A percentile compares a stretch with the other conserved stretches of the same genome.
Conservation (phyloP, 192 early-diverging fungal genomes). For the Coemansia nantahalensis region DNA sequence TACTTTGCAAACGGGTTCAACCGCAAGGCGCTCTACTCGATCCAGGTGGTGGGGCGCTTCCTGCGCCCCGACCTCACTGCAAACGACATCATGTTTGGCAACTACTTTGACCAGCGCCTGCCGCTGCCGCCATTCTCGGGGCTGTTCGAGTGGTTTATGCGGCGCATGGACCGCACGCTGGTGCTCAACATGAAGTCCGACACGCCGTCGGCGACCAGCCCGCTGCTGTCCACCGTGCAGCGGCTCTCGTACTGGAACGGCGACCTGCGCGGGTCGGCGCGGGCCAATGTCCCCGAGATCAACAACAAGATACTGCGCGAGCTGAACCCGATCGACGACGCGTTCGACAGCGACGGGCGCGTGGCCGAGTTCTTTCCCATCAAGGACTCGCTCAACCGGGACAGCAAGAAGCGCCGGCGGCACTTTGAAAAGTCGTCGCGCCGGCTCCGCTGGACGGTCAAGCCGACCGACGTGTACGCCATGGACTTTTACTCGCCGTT, state of each 20-base stretch:
- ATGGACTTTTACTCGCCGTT: conserved; percentile 54
- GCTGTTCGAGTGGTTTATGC: conserved; percentile 54
- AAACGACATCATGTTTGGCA: conserved; percentile 54
- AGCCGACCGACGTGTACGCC: conserved; percentile 43
- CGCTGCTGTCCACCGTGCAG: conserved; percentile 48
- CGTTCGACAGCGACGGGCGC: conserved; percentile 39
- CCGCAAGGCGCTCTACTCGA: conserved; percentile 52
- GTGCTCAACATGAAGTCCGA: conserved; percentile 52
- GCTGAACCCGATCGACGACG: conserved; percentile 46
- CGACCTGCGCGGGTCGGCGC: conserved; percentile 38
- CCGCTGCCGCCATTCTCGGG: conserved; percentile 52
- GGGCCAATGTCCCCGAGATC: conserved; percentile 33
- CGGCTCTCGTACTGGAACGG: conserved; percentile 52
- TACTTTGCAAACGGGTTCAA: conserved; percentile 52
- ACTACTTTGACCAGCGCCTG: conserved; percentile 52
- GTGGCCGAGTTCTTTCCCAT: conserved; percentile 52
- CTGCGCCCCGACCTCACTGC: conserved; percentile 35
- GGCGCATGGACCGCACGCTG: conserved; percentile 53
- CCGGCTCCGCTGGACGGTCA: conserved; percentile 41
- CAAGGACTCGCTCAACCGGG: conserved; percentile 44
- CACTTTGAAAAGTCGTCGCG: conserved; percentile 50
- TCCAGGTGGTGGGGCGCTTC: conserved; percentile 52
- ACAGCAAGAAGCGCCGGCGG: conserved; percentile 52
- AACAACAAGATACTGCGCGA: conserved; percentile 53
- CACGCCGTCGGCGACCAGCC: conserved; percentile 50